phyloP scores from a whole-genome alignment of 768 basidiomycete species.

The Suillus lakei region DNA sequence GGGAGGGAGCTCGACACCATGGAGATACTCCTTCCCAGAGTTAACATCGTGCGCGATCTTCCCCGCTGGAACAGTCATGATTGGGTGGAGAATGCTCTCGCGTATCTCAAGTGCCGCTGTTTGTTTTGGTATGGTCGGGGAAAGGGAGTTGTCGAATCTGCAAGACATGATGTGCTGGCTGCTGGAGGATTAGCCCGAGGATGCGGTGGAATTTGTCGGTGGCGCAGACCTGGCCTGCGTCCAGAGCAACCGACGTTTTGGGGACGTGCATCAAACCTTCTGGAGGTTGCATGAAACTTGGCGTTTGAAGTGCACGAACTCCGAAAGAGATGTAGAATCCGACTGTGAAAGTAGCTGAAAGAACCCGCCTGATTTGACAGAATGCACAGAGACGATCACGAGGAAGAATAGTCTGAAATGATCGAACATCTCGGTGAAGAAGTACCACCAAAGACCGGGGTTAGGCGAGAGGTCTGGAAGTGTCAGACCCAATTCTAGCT shows the following conservation, averaged over 20 bases:
- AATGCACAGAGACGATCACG: slow-evolving; percentile 86
- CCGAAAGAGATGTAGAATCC: too few species aligned
- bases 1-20: neutral
- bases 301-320: too few species aligned
- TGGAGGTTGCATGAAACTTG: too few species aligned
- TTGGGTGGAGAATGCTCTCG: neutral
- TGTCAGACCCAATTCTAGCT: slow-evolving; percentile 73
- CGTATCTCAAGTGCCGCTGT: neutral
- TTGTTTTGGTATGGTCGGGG: neutral
- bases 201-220: neutral
- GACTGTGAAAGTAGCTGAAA: too few species aligned
- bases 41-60: neutral
- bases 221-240: neutral
- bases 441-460: slow-evolving; percentile 97
- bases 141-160: neutral
- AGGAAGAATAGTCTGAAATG: slow-evolving; percentile 96
- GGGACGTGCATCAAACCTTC: too few species aligned
- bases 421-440: slow-evolving; percentile 99
- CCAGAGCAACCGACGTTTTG: neutral
- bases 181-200: neutral
- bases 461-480: slow-evolving; percentile 93
- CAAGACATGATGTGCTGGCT: neutral
- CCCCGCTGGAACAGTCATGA: neutral
- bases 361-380: too few species aligned
- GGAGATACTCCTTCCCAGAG: neutral